A percentile compares a stretch with the other conserved stretches of the same genome.
These are phyloP conservation scores for Naganishia liquefaciens DNA, from an alignment of 1,284 basidiomycete genomes.

Conservation along the genomic window DNA sequence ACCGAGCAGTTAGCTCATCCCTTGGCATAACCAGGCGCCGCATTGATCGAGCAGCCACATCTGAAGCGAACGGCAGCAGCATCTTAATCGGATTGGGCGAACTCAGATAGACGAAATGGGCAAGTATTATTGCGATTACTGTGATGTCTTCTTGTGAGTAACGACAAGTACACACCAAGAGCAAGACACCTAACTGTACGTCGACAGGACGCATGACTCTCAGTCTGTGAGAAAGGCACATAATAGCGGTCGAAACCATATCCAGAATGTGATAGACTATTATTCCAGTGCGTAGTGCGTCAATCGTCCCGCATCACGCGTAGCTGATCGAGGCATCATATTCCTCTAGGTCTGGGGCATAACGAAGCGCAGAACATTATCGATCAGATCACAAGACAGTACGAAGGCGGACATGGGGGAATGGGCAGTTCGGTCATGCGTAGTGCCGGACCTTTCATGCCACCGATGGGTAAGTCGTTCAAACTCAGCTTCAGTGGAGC, in stretches of 20 bases:
- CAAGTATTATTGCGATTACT: slow-evolving; percentile 74
- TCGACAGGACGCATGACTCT: slow-evolving; percentile 71
- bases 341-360: slow-evolving; percentile 76
- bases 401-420: slow-evolving; percentile 59
- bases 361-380: slow-evolving; percentile 95
- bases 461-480: neutral
- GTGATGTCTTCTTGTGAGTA: slow-evolving; percentile 64
- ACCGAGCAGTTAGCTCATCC: no score
- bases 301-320: neutral
- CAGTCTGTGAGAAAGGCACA: slow-evolving; percentile 95
- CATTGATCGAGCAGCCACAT: no score
- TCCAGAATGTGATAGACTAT: slow-evolving; percentile 94
- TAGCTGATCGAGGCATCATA: neutral
- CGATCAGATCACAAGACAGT: slow-evolving; percentile 89
- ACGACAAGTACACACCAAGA: no score
- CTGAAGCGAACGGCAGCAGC: no score
- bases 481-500: no score
- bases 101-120: slow-evolving; percentile 39
- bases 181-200: no score
- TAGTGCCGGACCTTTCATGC: slow-evolving; percentile 26
- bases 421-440: slow-evolving; percentile 32
- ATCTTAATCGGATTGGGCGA: no score
- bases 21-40: no score
- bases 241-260: slow-evolving; percentile 93
- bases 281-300: slow-evolving; percentile 75